Conservation (phyloP, 1,139 yeast genomes). For the Arxiozyma telluris region DNA sequence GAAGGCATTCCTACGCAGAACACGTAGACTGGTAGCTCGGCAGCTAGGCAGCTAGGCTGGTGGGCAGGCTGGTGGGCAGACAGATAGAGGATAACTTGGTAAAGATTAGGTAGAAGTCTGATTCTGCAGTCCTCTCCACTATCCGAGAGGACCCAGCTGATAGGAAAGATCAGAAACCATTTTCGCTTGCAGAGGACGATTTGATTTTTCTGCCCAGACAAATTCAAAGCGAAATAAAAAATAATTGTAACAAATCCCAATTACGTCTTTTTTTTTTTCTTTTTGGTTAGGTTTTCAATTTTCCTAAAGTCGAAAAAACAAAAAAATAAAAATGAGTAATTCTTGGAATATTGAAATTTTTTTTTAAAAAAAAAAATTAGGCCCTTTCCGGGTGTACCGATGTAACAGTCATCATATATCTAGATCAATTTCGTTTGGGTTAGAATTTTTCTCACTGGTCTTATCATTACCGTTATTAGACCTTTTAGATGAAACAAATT, state of each 20-base stretch:
- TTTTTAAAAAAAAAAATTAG: neutral
- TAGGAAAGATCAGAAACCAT: no score
- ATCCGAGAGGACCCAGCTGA: neutral
- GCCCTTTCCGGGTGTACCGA: neutral
- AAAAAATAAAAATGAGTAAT: neutral
- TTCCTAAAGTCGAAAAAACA: neutral
- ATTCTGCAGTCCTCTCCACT: neutral
- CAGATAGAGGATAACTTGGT: neutral
- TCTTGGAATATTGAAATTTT: neutral
- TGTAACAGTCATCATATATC: conserved; percentile 29
- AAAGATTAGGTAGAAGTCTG: neutral
- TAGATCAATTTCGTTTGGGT: conserved; percentile 65
- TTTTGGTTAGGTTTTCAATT: no score
- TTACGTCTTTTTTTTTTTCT: neutral
- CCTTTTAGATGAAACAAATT: conserved; percentile 37
- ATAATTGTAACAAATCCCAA: neutral
- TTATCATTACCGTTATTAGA: conserved; percentile 11
- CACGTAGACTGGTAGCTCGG: neutral
- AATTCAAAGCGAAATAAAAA: neutral
- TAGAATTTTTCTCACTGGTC: conserved; percentile 21
- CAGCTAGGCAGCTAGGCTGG: no score
- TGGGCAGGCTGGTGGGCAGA: neutral
- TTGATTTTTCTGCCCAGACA: neutral
- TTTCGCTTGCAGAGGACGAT: no score
- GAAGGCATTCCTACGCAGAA: neutral